Evolutionary conservation across 2,329 filamentous ascomycete genomes (phyloP), one percentile per base, ranked within the genome.

Genomic region (Ophiostoma novo-ulmi): DNA sequence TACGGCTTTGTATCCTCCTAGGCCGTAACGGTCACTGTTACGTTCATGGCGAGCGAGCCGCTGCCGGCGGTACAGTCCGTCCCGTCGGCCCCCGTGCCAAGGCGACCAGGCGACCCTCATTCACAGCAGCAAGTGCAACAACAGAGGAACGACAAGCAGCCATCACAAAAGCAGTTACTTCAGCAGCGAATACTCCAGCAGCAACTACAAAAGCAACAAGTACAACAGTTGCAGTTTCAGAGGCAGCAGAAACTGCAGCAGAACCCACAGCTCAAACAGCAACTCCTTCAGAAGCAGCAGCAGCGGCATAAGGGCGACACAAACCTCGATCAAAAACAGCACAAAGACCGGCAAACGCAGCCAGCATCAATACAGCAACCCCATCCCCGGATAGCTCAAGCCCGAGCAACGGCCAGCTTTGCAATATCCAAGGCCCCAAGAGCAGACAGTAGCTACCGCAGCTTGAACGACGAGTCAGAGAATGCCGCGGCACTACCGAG

Each of bases 21-120:
- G 63, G 17, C 20, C 63, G 63, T 20, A 41, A 36, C 20, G 17
- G n/a, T n/a, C n/a, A 65, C 63, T 39, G 63, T 20, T 35, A 35
- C 35, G 70, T 44, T 39, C 39, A 72, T 73, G 70, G 69, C 71
- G 22, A 73, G 72, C 69, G 72, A 73, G 69, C 31, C 70, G 6
- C 61, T 55, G 17, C 71, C 69, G 55, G 36, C 63, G 67, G 69
- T 61, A 55, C 68, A 68, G 55, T 8, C 41, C 68, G 71, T 68
- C 72, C 7, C 36, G 64, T 35, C 63, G 64, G n/a, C 69, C 67
- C 67, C 67, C 41, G 67, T 68, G 70, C 41, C 48, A 11, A 35
- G 64, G 69, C 64, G 71, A 65, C 17, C 63, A n/a, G 52, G 55
- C 26, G 67, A 69, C 63, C 13, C 67, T 36, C 70, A 67, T 20